Base-by-base conservation (phyloP, 2,329 filamentous ascomycete species). In the Exophiala dermatitidis region DNA sequence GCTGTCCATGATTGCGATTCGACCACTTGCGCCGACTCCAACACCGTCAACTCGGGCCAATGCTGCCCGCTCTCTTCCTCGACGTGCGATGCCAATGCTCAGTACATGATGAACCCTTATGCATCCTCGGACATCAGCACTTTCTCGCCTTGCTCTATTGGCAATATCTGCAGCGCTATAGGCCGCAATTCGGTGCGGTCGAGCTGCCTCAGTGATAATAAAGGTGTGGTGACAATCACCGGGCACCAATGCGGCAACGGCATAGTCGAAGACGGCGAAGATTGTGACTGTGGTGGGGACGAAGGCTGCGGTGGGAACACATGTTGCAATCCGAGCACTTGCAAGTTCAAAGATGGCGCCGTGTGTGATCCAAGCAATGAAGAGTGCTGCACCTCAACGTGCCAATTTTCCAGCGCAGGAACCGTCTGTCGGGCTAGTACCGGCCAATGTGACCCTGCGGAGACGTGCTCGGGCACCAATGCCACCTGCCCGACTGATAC, bases 41-140 rank as follows among this genome's bases (percentile, higher is more conserved):
- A 81, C 36, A 71, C 72, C 1, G 77, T 83, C 59, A 75, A 71
- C 50, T 74, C 80, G 1, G 81, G 83, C 40, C 79, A 83, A 66
- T 98, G 93, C 69, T 98, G 93, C 63, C 93, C 90, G 0, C 74
- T 95, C 5, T 86, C 77, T 62, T 65, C 73, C 5, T 68, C 57
- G 40, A 77, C 73, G 0, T 98, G 93, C 68, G 77, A 94, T 68
- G 93, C 93, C 26, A 74, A 77, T 40, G 84, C 81, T n/a, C 71
- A 78, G 55, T 98, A 83, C 71, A 90, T 98, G 70, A 98, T 98
- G 93, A 97, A 97, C 67, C 93, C 93, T 0, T 93, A 87, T 7
- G 93, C 91, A 1, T 80, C 78, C 8, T 68, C 75, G 5, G 80
- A 81, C 52, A 88, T 96, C 66, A 85, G 78, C 0, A 73, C 78